A percentile compares a stretch with the other conserved stretches of the same genome.
These are phyloP conservation scores for Ustilago curta DNA, from an alignment of 1,284 basidiomycete genomes.

Conservation along the genomic window DNA sequence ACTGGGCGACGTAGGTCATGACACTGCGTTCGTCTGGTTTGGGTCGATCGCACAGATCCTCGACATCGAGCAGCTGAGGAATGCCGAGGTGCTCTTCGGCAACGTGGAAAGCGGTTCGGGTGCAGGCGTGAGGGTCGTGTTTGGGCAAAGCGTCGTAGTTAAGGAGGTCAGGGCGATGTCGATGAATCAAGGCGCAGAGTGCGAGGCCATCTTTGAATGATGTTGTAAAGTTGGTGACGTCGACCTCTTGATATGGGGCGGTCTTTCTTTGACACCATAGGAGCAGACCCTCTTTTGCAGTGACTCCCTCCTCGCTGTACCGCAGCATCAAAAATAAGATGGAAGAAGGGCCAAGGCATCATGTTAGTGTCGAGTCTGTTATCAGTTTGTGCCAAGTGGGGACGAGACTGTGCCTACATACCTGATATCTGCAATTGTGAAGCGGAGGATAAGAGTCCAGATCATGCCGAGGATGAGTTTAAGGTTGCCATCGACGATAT, in stretches of 20 bases:
- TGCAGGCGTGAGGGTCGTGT: conserved; percentile 73
- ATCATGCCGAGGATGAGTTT: conserved; percentile 99
- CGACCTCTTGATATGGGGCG: conserved; percentile 86
- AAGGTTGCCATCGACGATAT: conserved; percentile 96
- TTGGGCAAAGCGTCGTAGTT: conserved; percentile 81
- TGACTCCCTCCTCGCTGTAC: conserved; percentile 88
- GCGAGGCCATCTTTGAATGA: conserved; percentile 96
- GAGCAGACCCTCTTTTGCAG: conserved; percentile 91
- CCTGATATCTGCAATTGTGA: conserved; percentile 95
- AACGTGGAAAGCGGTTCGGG: conserved; percentile 38
- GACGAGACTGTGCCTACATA: background rate
- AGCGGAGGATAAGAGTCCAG: conserved; percentile 89
- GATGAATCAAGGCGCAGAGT: conserved; percentile 94
- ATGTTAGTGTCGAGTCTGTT: background rate
- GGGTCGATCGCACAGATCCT: conserved; percentile 89
- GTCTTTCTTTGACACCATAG: conserved; percentile 99
- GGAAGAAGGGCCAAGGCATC: background rate
- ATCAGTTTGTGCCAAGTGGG: background rate
- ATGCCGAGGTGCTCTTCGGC: conserved; percentile 45
- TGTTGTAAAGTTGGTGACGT: conserved; percentile 90
- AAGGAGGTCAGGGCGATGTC: conserved; percentile 92
- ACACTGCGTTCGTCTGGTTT: conserved; percentile 94
- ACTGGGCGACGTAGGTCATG: conserved; percentile 95
- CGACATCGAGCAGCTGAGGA: conserved; percentile 93
- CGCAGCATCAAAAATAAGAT: background rate